Evolutionary conservation across 768 basidiomycete genomes (phyloP).

Genomic region (Amylocystis lapponica): DNA sequence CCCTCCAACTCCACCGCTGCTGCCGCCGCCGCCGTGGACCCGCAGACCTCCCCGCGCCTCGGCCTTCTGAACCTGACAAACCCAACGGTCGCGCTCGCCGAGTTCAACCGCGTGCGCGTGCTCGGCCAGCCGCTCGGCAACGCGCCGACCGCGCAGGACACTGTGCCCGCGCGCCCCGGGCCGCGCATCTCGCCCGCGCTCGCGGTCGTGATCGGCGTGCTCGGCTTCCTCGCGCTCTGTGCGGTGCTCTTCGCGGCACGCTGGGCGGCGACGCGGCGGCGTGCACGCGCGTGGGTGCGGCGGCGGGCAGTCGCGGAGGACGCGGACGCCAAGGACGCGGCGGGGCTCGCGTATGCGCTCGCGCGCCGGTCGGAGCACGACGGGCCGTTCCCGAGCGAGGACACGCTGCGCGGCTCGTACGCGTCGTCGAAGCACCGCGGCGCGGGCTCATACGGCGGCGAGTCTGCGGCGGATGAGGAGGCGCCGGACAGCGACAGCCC

Average conservation of each 20-base stretch:
- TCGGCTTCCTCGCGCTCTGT: slow-evolving; percentile 54
- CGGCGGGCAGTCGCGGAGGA: slow-evolving; percentile 12
- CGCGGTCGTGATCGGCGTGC: slow-evolving; percentile 53
- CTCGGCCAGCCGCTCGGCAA: slow-evolving; percentile 47
- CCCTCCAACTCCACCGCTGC: slow-evolving; percentile 19
- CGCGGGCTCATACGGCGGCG: slow-evolving; percentile 13
- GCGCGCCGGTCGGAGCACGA: slow-evolving; percentile 22
- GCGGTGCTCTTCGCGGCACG: slow-evolving; percentile 47
- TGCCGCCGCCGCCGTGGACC: slow-evolving; percentile 6
- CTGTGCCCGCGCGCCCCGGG: slow-evolving; percentile 10
- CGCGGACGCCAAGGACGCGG: slow-evolving; percentile 13
- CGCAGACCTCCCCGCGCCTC: slow-evolving; percentile 40
- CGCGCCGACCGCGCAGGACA: slow-evolving; percentile 6
- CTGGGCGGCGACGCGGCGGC: slow-evolving; percentile 42
- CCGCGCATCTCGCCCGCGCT: slow-evolving; percentile 52
- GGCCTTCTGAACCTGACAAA: slow-evolving; percentile 65
- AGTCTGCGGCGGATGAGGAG: slow-evolving; percentile 2
- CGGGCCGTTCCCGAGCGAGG: slow-evolving; percentile 26
- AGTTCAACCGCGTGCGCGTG: slow-evolving; percentile 68
- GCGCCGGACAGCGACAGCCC: slow-evolving; percentile 2
- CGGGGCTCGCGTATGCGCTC: slow-evolving; percentile 31
- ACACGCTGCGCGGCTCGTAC: slow-evolving; percentile 33
- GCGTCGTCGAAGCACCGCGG: slow-evolving; percentile 27
- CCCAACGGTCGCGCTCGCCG: slow-evolving; percentile 50
- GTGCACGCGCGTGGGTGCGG: too few relatives aligned